These are phyloP conservation scores for Trichoderma sp. DNA, from an alignment of 2,329 filamentous ascomycete genomes.

Conservation along the genomic window DNA sequence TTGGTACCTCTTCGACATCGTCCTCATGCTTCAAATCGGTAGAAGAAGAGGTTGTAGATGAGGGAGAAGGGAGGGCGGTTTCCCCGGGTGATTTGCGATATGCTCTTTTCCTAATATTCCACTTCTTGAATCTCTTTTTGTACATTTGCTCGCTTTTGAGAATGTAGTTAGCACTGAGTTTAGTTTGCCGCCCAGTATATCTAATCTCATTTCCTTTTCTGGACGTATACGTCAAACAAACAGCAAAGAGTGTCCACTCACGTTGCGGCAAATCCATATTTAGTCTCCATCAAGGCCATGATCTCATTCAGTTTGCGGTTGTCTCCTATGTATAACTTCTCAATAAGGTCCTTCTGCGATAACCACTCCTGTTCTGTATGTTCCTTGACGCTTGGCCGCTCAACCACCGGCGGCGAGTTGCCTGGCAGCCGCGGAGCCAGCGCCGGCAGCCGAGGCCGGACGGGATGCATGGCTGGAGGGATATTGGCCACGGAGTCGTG, in stretches of 20 bases:
- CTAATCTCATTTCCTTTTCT: not conserved
- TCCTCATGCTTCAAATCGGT: slow-evolving; percentile 3
- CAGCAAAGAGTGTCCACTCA: slow-evolving; percentile 35
- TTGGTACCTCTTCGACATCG: not conserved
- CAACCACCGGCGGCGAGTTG: slow-evolving; percentile 33
- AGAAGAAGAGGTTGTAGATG: slow-evolving; percentile 23
- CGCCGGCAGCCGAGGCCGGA: slow-evolving; percentile 36
- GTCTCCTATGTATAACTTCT: slow-evolving; percentile 42
- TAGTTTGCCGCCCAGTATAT: not conserved
- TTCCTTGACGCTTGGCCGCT: slow-evolving; percentile 40
- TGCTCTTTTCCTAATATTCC: slow-evolving; percentile 44
- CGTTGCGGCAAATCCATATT: slow-evolving; percentile 45
- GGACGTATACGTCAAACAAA: not conserved
- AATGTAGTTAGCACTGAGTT: not conserved
- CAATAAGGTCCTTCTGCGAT: slow-evolving; percentile 40
- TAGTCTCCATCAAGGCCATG: slow-evolving; percentile 43
- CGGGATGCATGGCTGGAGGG: slow-evolving; percentile 27
- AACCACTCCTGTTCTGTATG: slow-evolving; percentile 45
- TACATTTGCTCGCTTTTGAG: slow-evolving; percentile 45
- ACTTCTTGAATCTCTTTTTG: slow-evolving; percentile 46
- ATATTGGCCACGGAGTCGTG: not conserved
- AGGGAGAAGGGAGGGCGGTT: slow-evolving; percentile 19
- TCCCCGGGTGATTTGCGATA: slow-evolving; percentile 37
- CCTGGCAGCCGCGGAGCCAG: slow-evolving; percentile 43
- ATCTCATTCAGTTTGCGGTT: slow-evolving; percentile 44